phyloP scores from a whole-genome alignment of 2,329 filamentous ascomycete species.

The Pleurostoma richardsiae region DNA sequence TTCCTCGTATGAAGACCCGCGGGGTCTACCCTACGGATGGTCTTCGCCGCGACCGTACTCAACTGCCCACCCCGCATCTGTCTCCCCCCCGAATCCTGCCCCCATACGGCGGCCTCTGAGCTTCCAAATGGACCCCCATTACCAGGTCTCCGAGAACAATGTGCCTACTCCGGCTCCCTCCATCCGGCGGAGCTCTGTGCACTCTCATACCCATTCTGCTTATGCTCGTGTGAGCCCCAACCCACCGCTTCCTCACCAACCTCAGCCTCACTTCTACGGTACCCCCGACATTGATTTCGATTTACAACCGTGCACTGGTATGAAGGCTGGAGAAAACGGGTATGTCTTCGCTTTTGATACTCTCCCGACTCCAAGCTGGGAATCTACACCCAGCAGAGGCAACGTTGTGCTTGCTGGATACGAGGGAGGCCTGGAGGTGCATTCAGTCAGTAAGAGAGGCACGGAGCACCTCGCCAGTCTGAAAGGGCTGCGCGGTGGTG shows the following conservation, averaged over 20 bases:
- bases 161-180: conserved; percentile 27
- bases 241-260: conserved; percentile 68
- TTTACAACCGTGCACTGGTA: conserved; percentile 40
- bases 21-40: conserved; percentile 38
- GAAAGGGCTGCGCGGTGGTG: conserved; percentile 72
- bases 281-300: conserved; percentile 67
- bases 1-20: conserved; percentile 44
- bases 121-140: conserved; percentile 46
- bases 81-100: conserved; percentile 25
- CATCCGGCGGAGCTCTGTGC: conserved; percentile 41
- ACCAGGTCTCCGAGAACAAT: conserved; percentile 33
- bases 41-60: conserved; percentile 39
- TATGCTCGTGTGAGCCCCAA: conserved; percentile 40
- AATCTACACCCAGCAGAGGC: conserved; percentile 38
- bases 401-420: conserved; percentile 73
- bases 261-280: conserved; percentile 73
- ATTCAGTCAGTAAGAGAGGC: conserved; percentile 66
- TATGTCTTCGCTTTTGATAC: conserved; percentile 81
- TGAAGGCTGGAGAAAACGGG: conserved; percentile 62
- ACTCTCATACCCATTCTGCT: conserved; percentile 45
- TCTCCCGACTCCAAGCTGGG: conserved; percentile 41
- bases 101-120: conserved; percentile 42
- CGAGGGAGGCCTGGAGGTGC: conserved; percentile 74
- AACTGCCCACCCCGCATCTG: conserved; percentile 37
- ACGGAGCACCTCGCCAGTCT: conserved; percentile 65